These are phyloP conservation scores for Cadophora malorum DNA, from an alignment of 2,329 filamentous ascomycete genomes.

Conservation along the genomic window DNA sequence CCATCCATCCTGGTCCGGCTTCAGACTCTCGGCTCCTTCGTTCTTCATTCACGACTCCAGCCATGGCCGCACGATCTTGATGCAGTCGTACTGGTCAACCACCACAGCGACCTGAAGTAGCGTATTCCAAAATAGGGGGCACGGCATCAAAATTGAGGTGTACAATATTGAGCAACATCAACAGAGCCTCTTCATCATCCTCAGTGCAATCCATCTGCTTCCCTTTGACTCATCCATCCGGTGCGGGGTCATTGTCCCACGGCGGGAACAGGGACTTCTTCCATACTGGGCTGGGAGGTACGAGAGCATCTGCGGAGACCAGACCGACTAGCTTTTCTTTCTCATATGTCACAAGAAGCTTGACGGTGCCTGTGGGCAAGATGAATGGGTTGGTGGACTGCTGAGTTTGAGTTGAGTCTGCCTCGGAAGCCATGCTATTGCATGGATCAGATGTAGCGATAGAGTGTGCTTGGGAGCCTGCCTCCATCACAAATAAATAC, in stretches of 20 bases:
- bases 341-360: constrained; percentile 15
- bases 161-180: constrained; percentile 27
- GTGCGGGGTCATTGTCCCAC: not conserved
- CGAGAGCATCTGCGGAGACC: constrained; percentile 24
- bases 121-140: not conserved
- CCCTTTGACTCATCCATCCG: not conserved
- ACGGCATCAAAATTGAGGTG: constrained; percentile 26
- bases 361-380: not conserved
- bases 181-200: constrained; percentile 22
- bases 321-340: constrained; percentile 14
- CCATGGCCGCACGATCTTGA: constrained; percentile 25
- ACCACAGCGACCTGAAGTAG: constrained; percentile 27
- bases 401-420: not conserved
- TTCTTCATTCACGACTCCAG: constrained; percentile 24
- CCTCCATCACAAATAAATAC: not conserved
- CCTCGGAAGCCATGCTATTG: not conserved
- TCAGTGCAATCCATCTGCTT: constrained; percentile 25
- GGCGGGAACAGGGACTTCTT: constrained; percentile 28
- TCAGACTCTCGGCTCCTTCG: constrained; percentile 7
- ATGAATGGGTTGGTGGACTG: not conserved
- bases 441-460: not conserved
- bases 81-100: constrained; percentile 27
- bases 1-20: constrained; percentile 18
- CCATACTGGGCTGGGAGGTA: constrained; percentile 29
- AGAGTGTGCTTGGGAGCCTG: not conserved